Base-by-base conservation (phyloP, 495 filamentous ascomycete species). In the Glonium stellatum region DNA sequence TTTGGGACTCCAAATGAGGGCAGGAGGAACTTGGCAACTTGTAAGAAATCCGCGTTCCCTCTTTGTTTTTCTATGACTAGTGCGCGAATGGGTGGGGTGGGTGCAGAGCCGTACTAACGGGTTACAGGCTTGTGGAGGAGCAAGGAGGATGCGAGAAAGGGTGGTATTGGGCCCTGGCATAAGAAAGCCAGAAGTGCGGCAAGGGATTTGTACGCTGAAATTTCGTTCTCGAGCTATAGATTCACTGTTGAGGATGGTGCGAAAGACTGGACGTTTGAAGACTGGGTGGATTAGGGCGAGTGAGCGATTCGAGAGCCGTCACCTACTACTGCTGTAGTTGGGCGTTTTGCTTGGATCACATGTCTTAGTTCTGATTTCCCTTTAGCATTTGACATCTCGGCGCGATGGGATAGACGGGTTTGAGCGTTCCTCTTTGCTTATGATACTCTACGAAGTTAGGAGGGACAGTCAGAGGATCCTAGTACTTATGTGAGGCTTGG, bases 1-100 rank as follows among this genome's bases (percentile, higher is more conserved):
- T 72, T 70, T 59, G 66, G 71, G 13, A 58, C 22, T 41, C 50
- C 55, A 5, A 62, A 70, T 58, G 55, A 18, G 5, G 65, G 66
- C 46, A 58, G 59, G 56, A 47, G 66, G 55, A 73, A 73, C 48
- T 50, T 73, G 57, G 71, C 71, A 0, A 73, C 71, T 60, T 73
- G 71, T 73, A 62, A 62, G 71, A 31, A n/a, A n/a, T n/a, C n/a
- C n/a, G n/a, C 6, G 27, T 6, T 31, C 2, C 5, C 5, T n/a
- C 9, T 47, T 9, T 47, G 15, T 18, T 47, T 5, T 22, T 9
- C 5, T 2, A 9, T 27, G 0, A 18, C n/a, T 52, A 4, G 23
- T 31, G 27, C 3, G 27, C 3, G 27, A 6, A 31, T 31, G 6
- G 2, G 27, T 6, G 27, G 27, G 27, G 27, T 31, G 27, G 27